A percentile compares a stretch with the other conserved stretches of the same genome.
Conservation (phyloP, 2,329 filamentous ascomycete genomes). For the Phymatotrichopsis omnivora region DNA sequence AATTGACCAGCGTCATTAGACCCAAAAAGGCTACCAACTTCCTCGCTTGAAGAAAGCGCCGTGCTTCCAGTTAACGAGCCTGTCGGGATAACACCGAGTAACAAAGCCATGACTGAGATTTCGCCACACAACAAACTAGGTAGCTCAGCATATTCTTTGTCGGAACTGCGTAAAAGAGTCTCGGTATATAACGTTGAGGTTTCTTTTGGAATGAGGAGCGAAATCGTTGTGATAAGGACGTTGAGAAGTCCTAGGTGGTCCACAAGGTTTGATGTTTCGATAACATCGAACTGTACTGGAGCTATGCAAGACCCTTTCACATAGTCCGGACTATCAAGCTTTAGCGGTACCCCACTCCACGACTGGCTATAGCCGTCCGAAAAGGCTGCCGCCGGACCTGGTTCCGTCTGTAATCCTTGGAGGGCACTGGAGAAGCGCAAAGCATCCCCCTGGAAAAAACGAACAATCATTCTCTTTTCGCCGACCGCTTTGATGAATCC, state of each 20-base stretch:
- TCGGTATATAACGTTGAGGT: constrained; percentile 45
- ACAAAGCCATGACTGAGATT: constrained; percentile 40
- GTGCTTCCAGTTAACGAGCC: constrained; percentile 29
- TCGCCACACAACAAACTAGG: constrained; percentile 45
- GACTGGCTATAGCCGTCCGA: constrained; percentile 28
- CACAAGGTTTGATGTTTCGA: constrained; percentile 46
- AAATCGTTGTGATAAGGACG: constrained; percentile 39
- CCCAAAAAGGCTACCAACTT: constrained; percentile 29
- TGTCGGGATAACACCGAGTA: constrained; percentile 44
- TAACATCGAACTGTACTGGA: constrained; percentile 44
- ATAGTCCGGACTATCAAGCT: constrained; percentile 40
- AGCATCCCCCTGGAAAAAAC: constrained; percentile 43
- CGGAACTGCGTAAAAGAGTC: constrained; percentile 37
- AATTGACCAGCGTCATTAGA: constrained; percentile 28
- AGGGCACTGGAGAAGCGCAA: constrained; percentile 46
- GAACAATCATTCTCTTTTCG: constrained; percentile 37
- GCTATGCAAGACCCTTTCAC: no score
- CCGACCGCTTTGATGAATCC: constrained; percentile 35
- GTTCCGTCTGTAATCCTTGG: constrained; percentile 36
- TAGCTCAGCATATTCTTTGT: no score
- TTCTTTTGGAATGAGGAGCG: constrained; percentile 40
- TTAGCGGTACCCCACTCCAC: constrained; percentile 37
- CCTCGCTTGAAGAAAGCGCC: constrained; percentile 23
- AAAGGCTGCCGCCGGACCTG: no score
- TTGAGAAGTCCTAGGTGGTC: constrained; percentile 41